Evolutionary conservation across 2,329 filamentous ascomycete species (phyloP), one percentile per base, ranked within the genome.

Genomic region (Nothophaeocryptopus gaeumannii): DNA sequence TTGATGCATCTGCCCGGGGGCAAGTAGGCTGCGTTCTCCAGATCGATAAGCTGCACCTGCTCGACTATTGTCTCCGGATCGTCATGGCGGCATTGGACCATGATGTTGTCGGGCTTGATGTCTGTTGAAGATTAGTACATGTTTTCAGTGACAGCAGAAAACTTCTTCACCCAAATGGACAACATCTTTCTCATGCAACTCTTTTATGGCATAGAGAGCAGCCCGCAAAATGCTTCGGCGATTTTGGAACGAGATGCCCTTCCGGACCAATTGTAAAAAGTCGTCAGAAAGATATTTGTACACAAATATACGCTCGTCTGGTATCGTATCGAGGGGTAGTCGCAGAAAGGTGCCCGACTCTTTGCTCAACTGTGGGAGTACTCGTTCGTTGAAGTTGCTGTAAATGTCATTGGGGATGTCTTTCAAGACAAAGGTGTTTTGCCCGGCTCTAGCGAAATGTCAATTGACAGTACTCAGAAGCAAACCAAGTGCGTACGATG

Each of bases 11-110:
- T 39, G 43, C 59, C 61, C 5, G 58, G 56, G 1, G 67, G 67
- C 14, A 71, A 56, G 54, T 70, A 61, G 8, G 68, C 68, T 9
- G 67, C 64, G 51, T 67, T 67, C 41, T 68, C 63, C 16, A 68
- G 47, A 47, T 67, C 65, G 14, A 48, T 56, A 16, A 68, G 36
- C 32, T 64, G 59, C 1, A 63, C 63, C 38, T 54, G 31, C 33
- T 64, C 53, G 13, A 65, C 36, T 26, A 45, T 39, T 1, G 58
- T 37, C 1, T 56, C 48, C 44, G 56, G 5, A 12, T 39, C 51
- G 5, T 58, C 8, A 15, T 40, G 53, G 47, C 40, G 55, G 32
- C 42, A 45, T 36, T 64, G 38, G 30, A 63, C 55, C 58, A 67
- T 46, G 35, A 68, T 51, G 39, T 68, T 66, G 47, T 67, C 58